phyloP scores from a whole-genome alignment of 352 stramenopile species.

The Detonula confervacea region DNA sequence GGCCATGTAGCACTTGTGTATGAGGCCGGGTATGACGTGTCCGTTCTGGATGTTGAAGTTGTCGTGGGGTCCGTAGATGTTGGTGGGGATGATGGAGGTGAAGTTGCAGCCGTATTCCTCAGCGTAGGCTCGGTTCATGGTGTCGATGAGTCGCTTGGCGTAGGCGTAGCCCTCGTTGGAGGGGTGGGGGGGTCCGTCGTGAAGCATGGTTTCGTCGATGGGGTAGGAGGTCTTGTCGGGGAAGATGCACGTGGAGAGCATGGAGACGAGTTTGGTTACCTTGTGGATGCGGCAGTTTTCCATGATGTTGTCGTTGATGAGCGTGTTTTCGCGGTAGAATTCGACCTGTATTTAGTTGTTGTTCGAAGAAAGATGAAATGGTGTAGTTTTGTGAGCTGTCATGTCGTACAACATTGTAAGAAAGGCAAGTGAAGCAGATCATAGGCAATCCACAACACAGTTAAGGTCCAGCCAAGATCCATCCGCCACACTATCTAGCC shows the following conservation, averaged over 20 bases:
- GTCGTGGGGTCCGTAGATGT: conserved; percentile 98
- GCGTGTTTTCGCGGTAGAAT: conserved; percentile 98
- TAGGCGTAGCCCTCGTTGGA: conserved; percentile 95
- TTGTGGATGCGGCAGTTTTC: conserved; percentile 91
- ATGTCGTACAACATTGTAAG: too few species aligned
- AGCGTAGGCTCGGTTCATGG: conserved; percentile 95
- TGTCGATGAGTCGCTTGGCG: conserved; percentile 98
- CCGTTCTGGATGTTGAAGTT: conserved; percentile 97
- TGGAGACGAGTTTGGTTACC: conserved; percentile 94
- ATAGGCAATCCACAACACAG: too few species aligned
- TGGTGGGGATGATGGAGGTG: conserved; percentile 98
- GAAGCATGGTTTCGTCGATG: conserved; percentile 97
- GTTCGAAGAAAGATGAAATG: neutral
- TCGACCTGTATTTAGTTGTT: conserved; percentile 87
- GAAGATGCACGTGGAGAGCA: conserved; percentile 98
- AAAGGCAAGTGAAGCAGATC: too few species aligned
- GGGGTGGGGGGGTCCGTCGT: conserved; percentile 86
- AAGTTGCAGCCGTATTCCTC: conserved; percentile 96
- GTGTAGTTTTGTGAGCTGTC: neutral
- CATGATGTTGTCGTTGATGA: conserved; percentile 99
- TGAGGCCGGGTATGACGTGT: conserved; percentile 97
- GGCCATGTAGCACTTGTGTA: conserved; percentile 98
- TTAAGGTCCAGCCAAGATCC: too few species aligned
- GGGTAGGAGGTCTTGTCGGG: conserved; percentile 98
- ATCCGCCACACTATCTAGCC: too few species aligned